Base-by-base conservation (phyloP, 345 rosid genomes). In the Corchorus capsularis region DNA sequence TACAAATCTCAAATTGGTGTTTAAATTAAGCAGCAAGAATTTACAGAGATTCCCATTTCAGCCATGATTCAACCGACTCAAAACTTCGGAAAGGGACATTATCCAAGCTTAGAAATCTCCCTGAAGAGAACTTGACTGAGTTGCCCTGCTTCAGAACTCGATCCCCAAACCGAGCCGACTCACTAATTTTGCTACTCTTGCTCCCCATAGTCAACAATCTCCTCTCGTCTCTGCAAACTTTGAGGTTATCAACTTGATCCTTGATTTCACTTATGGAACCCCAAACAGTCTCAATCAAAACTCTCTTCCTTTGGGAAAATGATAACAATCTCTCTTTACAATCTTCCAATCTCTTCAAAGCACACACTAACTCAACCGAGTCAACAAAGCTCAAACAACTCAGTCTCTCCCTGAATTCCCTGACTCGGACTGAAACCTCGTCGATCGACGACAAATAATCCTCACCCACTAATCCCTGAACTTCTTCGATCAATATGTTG, bases 91-190 rank as follows among this genome's bases (percentile, higher is more conserved):
- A 47, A 15, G 66, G 19, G 1, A 62, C 34, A 22, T 73, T 53
- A 22, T 49, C 32, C 16, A 73, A 71, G n/a, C 80, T 81, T 13
- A 34, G 11, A 77, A 78, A 85, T 76, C 91, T 87, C 32, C 86
- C 73, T 0, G 91, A 92, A 2, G 88, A 81, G 77, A 85, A 86
- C 75, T 76, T 73, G 67, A 83, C 79, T 13, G 84, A 78, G 69
- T 80, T 73, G 57, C 71, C 70, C 0, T 71, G 80, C 10, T 69
- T 75, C 46, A 68, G 1, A 64, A 83, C 82, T 81, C 88, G 83
- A 32, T 82, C 89, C 27, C 75, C 82, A 52, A 84, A 86, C 86
- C 96, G 94, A 79, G 90, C 96, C 34, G 94, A 88, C 82, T 85
- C 89, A 20, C 76, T 83, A 2, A 35, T 73, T 68, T 78, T 80